phyloP scores from a whole-genome alignment of 2,329 filamentous ascomycete species.

The Alternaria tenuissima region DNA sequence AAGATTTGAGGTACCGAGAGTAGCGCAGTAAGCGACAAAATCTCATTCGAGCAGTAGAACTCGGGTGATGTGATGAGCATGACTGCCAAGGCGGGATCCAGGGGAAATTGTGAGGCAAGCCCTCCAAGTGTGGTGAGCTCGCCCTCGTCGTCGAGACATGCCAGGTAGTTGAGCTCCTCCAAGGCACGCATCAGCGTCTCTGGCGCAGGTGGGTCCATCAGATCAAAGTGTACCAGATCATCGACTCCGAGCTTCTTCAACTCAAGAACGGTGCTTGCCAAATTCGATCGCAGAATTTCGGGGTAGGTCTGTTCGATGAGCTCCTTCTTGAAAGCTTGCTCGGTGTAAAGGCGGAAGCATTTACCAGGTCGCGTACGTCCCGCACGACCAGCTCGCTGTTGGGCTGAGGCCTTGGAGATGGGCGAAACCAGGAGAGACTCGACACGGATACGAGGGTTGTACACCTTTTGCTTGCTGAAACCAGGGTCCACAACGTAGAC shows the following conservation, averaged over 20 bases:
- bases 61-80: slow-evolving; percentile 98
- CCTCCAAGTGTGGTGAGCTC: slow-evolving; percentile 86
- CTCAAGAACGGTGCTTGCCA: slow-evolving; percentile 93
- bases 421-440: slow-evolving; percentile 97
- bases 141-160: slow-evolving; percentile 95
- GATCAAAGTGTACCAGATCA: slow-evolving; percentile 96
- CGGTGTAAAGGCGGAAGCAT: slow-evolving; percentile 96
- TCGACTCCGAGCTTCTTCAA: slow-evolving; percentile 96
- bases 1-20: slow-evolving; percentile 96
- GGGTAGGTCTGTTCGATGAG: slow-evolving; percentile 97
- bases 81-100: slow-evolving; percentile 92
- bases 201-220: slow-evolving; percentile 97
- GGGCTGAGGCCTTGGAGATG: slow-evolving; percentile 96
- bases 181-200: slow-evolving; percentile 98
- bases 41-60: slow-evolving; percentile 98
- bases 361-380: slow-evolving; percentile 98
- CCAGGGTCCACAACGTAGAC: slow-evolving; percentile 99
- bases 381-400: slow-evolving; percentile 97
- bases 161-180: slow-evolving; percentile 96
- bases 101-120: slow-evolving; percentile 91
- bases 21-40: slow-evolving; percentile 91
- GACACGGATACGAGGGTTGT: slow-evolving; percentile 95
- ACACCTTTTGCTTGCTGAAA: slow-evolving; percentile 99
- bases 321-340: slow-evolving; percentile 95
- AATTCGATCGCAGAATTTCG: slow-evolving; percentile 92